Conservation (phyloP, 2,329 filamentous ascomycete genomes). For the Talaromyces sp. region DNA sequence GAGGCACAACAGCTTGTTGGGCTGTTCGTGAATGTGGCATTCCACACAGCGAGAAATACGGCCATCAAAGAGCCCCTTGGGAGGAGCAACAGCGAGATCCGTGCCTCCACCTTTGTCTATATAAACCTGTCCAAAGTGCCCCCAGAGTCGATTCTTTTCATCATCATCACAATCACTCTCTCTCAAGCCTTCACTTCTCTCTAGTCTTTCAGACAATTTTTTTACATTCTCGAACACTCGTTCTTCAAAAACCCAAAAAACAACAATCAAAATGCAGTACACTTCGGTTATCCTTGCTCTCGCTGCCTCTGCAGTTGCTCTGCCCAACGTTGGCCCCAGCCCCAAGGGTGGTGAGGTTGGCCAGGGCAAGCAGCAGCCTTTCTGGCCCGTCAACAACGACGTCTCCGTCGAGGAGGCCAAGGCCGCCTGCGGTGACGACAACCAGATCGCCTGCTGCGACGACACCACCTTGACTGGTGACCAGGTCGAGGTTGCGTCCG, state of each 20-base stretch:
- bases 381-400: constrained; percentile 27
- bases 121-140: constrained; percentile 23
- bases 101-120: constrained; percentile 26
- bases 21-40: constrained; percentile 25
- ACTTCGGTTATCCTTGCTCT: constrained; percentile 29
- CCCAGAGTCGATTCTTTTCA: constrained; percentile 9
- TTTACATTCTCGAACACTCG: constrained; percentile 15
- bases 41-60: constrained; percentile 18
- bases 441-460: constrained; percentile 37
- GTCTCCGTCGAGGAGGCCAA: constrained; percentile 33
- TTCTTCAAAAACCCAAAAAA: constrained; percentile 4
- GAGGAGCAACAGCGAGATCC: constrained; percentile 9
- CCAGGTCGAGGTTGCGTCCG: constrained; percentile 26
- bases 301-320: constrained; percentile 28
- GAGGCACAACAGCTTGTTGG: constrained; percentile 13
- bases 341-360: constrained; percentile 16
- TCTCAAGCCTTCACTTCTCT: constrained; percentile 18
- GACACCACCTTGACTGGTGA: constrained; percentile 32
- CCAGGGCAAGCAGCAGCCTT: constrained; percentile 22
- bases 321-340: constrained; percentile 19
- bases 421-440: constrained; percentile 34
- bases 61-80: constrained; percentile 10
- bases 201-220: constrained; percentile 16
- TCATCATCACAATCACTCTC: constrained; percentile 23
- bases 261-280: constrained; percentile 35